Evolutionary conservation across 2,329 filamentous ascomycete genomes (phyloP).

Genomic region (Dothistroma pini): DNA sequence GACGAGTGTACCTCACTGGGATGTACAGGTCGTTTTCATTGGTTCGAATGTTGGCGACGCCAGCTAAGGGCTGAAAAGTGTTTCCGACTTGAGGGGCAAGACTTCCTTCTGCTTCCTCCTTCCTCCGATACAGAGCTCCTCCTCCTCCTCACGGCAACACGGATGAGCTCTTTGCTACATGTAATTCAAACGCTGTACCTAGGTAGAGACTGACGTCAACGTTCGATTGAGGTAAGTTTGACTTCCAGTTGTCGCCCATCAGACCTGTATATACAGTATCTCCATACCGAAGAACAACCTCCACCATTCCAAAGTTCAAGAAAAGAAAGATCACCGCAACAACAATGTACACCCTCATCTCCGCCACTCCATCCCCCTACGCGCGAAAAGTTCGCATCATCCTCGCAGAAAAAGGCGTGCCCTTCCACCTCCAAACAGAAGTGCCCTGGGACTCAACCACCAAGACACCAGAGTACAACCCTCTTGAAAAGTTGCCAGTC

Average conservation of each 20-base stretch:
- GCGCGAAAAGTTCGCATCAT: constrained; percentile 43
- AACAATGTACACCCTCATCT: constrained; percentile 31
- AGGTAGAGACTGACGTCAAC: not conserved
- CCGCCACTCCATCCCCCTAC: constrained; percentile 39
- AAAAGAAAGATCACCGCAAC: not conserved
- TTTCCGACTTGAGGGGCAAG: not conserved
- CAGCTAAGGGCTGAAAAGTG: not conserved
- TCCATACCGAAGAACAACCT: not conserved
- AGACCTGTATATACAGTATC: not conserved
- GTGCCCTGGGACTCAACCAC: constrained; percentile 43
- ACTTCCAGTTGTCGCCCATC: not conserved
- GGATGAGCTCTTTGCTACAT: constrained; percentile 3
- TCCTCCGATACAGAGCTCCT: not conserved
- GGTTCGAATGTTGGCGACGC: not conserved
- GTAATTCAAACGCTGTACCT: no score
- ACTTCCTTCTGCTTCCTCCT: not conserved
- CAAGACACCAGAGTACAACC: constrained; percentile 39
- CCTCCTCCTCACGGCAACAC: constrained; percentile 8
- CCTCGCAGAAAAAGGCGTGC: constrained; percentile 39
- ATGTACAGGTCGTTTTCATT: not conserved
- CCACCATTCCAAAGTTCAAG: not conserved
- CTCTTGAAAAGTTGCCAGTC: constrained; percentile 40
- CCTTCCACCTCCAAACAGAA: constrained; percentile 41
- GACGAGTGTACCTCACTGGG: not conserved
- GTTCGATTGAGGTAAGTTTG: not conserved